Conservation (phyloP, 176 grass and related monocot species). For the Triticum monococcum region DNA sequence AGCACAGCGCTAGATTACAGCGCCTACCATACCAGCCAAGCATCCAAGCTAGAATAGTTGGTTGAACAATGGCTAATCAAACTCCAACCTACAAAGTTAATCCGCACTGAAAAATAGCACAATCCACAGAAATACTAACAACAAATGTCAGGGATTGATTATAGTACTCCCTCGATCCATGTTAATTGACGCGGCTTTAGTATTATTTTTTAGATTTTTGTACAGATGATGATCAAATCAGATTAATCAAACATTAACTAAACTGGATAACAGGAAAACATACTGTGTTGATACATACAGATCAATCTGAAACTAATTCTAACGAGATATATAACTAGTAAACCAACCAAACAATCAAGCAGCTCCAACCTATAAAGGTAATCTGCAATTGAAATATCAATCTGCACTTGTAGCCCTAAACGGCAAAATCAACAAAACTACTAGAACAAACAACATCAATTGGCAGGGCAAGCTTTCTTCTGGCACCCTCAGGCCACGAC, state of each 20-base stretch:
- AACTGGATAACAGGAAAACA: background rate
- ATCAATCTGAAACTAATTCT: background rate
- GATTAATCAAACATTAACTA: background rate
- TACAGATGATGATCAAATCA: background rate
- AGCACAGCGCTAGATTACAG: background rate
- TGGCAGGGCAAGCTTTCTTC: too few species aligned
- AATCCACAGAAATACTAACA: background rate
- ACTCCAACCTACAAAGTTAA: background rate
- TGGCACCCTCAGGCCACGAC: too few species aligned
- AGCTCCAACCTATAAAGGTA: too few species aligned
- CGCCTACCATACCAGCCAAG: background rate
- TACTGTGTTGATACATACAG: too few species aligned
- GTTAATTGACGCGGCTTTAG: too few species aligned
- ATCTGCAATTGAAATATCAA: background rate
- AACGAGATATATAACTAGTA: background rate
- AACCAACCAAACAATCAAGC: too few species aligned
- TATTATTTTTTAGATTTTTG: background rate
- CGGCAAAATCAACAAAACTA: too few species aligned
- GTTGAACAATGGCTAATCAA: background rate
- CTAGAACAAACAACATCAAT: too few species aligned
- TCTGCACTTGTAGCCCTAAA: background rate
- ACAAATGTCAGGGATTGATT: background rate
- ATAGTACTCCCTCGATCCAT: too few species aligned
- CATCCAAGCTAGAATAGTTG: background rate
- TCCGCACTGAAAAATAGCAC: background rate